Conservation (phyloP, 345 rosid species). For the Dipteronia dyeriana region DNA sequence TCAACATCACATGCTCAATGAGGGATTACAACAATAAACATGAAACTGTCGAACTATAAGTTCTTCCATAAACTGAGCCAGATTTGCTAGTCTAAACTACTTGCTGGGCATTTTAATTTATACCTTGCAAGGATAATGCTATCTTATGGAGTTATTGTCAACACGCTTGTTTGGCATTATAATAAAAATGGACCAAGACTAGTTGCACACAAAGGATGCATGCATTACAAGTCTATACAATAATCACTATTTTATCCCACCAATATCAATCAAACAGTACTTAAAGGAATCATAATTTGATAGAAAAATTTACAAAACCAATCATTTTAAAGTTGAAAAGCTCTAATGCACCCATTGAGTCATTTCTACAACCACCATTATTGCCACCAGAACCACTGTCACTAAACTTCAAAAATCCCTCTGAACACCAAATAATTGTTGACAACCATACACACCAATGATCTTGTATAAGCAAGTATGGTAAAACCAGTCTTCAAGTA, state of each 20-base stretch:
- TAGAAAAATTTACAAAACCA: neutral
- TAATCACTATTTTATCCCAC: neutral
- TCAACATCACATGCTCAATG: too few species aligned
- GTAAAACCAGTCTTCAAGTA: neutral
- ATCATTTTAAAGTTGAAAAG: neutral
- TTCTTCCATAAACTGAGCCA: neutral
- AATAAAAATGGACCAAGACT: neutral
- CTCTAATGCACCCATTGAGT: neutral
- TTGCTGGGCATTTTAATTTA: neutral
- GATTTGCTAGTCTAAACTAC: slow-evolving; percentile 1
- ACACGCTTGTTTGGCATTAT: neutral
- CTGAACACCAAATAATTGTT: neutral
- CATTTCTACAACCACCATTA: neutral
- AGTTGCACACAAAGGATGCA: neutral
- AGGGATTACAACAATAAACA: too few species aligned
- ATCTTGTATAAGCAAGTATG: too few species aligned
- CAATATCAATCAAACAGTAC: neutral
- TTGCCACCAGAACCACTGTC: neutral
- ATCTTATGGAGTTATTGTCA: neutral
- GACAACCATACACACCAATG: neutral
- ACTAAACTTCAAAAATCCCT: neutral
- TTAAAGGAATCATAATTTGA: too few species aligned
- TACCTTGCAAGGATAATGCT: neutral
- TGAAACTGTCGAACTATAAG: too few species aligned
- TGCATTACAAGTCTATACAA: neutral